Base-by-base conservation (phyloP, 75 land plant genomes). In the Pseudotsuga menziesii region DNA sequence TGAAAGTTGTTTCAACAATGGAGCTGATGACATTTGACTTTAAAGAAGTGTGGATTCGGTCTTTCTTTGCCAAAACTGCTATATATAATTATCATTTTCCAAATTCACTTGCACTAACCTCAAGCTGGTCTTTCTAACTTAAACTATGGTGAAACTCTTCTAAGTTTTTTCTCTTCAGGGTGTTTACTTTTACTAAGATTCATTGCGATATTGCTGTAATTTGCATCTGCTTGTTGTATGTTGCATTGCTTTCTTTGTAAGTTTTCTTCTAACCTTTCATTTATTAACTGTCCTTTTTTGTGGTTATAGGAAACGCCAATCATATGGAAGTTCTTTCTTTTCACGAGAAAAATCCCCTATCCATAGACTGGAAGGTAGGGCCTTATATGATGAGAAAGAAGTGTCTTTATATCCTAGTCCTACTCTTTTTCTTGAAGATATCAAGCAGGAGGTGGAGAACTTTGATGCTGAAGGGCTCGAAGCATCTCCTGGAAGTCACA, bases 381-480 rank as follows among this genome's bases (percentile, higher is more conserved):
- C 52, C 20, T 19, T 69, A n/a, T 19, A 39, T 69, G 72, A 69
- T 20, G 44, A 69, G 13, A 69, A 69, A 20, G 23, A 41, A 69
- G 72, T 16, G 11, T 16, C 0, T 41, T 41, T n/a, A 41, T 69
- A 69, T 69, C 79, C 78, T 55, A 90, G 88, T 85, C 80, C 88
- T 58, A 83, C 84, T 23, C 84, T 90, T 73, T 61, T 88, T 57
- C 88, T 90, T 48, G 92, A 90, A 82, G 85, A 84, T 64, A 85
- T 90, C 13, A 88, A 88, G 62, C 86, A 80, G 60, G 92, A 90
- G 76, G 84, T 55, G 75, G 89, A 85, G 26, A 72, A 77, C 66
- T 57, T 66, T 77, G 89, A 82, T 25, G 35, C 52, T 57, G 81
- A 80, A 75, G 79, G 71, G n/a, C 48, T 56, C 14, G 84, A 74